Evolutionary conservation across 805 yeast species (phyloP), one percentile per base, ranked within the genome.

Genomic region (Nakazawaea molendinolei): DNA sequence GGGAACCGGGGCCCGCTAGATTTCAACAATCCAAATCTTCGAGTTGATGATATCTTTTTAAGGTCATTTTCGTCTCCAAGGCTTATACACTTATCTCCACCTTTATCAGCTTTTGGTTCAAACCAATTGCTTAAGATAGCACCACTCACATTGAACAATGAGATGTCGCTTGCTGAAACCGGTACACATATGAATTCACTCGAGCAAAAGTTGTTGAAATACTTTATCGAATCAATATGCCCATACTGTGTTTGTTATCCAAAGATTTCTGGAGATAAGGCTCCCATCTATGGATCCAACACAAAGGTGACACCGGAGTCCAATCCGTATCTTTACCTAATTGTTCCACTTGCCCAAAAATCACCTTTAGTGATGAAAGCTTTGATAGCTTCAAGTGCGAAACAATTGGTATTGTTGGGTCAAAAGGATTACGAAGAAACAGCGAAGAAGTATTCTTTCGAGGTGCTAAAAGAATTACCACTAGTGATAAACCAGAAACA

Each of bases 211-310:
- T 43, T 59, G n/a, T 41, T 60, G 25, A 44, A 48, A 6, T 64
- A 63, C 41, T 61, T 63, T 43, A 50, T 57, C 18, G 50, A 53
- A 5, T 33, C 44, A 5, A 62, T 65, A 5, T 61, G 61, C 14
- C 71, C 71, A 0, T 45, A 49, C 21, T 63, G 68, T 41, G 56
- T 63, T 8, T 63, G 69, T 36, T 62, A 53, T 40, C 58, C 63
- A n/a, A 43, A n/a, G n/a, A n/a, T n/a, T n/a, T n/a, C n/a, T n/a
- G n/a, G n/a, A n/a, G n/a, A n/a, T n/a, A n/a, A n/a, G n/a, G n/a
- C n/a, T n/a, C n/a, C n/a, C n/a, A n/a, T n/a, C n/a, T n/a, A n/a
- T n/a, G n/a, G n/a, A 12, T 20, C 49, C 7, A 36, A 24, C 8
- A 3, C 15, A 2, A n/a, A 41, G 34, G 34, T 43, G 18, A 38